Conservation (phyloP, 2,329 filamentous ascomycete species). For the Talaromyces islandicus region DNA sequence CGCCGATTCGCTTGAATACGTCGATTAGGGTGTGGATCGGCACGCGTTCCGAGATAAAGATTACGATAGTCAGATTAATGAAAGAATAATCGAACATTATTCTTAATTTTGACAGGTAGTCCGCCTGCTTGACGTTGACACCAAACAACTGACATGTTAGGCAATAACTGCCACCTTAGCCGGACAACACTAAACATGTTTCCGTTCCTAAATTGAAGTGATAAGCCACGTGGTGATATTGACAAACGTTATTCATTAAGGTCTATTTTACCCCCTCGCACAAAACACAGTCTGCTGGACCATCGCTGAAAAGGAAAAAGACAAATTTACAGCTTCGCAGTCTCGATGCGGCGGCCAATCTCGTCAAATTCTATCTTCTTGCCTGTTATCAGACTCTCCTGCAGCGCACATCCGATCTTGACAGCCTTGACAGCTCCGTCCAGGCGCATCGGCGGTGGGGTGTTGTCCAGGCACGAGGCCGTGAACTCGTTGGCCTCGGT, state of each 20-base stretch:
- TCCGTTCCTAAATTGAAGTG: neutral
- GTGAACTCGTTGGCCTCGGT: constrained; percentile 62
- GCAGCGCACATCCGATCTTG: constrained; percentile 55
- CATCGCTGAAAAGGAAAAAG: neutral
- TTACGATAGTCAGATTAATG: neutral
- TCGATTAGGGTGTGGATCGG: neutral
- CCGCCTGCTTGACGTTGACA: neutral
- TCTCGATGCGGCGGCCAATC: constrained; percentile 42
- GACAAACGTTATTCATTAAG: neutral
- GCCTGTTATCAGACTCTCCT: constrained; percentile 51
- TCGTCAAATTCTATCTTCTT: constrained; percentile 57
- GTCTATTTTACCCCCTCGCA: neutral
- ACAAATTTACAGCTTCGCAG: constrained; percentile 29
- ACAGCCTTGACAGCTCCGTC: constrained; percentile 52
- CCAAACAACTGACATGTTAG: neutral
- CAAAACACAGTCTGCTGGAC: neutral
- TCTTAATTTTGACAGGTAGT: neutral
- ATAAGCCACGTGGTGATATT: neutral
- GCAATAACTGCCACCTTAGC: too few relatives aligned
- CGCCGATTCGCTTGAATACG: neutral
- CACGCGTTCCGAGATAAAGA: neutral
- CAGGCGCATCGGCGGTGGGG: constrained; percentile 50
- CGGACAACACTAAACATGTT: too few relatives aligned
- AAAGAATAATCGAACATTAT: neutral
- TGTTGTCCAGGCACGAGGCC: constrained; percentile 52